phyloP scores from a whole-genome alignment of 2,329 filamentous ascomycete genomes.

The Phyllosticta citriasiana region DNA sequence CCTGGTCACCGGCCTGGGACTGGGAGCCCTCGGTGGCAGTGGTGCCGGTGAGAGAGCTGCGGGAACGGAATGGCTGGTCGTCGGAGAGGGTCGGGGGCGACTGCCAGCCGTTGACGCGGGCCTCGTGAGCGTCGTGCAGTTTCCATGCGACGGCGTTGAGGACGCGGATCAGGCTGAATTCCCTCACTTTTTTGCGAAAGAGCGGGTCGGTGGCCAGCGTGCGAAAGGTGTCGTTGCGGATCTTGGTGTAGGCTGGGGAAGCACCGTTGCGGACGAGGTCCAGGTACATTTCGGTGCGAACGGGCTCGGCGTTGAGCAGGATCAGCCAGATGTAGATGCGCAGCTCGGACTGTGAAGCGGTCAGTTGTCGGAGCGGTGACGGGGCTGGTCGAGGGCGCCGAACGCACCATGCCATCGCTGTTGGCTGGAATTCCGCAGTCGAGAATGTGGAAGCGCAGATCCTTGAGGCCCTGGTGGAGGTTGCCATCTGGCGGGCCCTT shows the following conservation, averaged over 20 bases:
- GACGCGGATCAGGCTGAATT: conserved; percentile 86
- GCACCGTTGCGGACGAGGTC: conserved; percentile 83
- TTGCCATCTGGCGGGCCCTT: conserved; percentile 70
- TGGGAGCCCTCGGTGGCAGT: conserved; percentile 9
- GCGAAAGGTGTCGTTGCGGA: conserved; percentile 95
- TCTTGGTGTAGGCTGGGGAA: conserved; percentile 92
- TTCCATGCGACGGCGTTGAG: conserved; percentile 94
- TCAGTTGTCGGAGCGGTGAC: conserved; percentile 6
- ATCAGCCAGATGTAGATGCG: conserved; percentile 96
- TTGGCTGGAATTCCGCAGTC: conserved; percentile 69
- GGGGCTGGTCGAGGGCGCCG: neutral
- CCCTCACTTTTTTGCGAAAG: conserved; percentile 88
- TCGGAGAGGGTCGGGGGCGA: conserved; percentile 40
- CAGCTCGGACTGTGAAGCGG: conserved; percentile 59
- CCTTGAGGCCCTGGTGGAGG: conserved; percentile 55
- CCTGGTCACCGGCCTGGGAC: conserved; percentile 19
- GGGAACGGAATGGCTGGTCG: conserved; percentile 26
- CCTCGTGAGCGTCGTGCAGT: conserved; percentile 67
- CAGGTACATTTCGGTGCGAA: conserved; percentile 82
- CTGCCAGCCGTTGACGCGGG: conserved; percentile 42
- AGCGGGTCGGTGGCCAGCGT: conserved; percentile 95
- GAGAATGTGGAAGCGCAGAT: conserved; percentile 62
- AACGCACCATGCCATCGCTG: conserved; percentile 66
- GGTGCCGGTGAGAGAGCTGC: conserved; percentile 14
- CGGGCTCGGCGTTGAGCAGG: conserved; percentile 74